Conservation (phyloP, 148 eudicot genomes). For the Dysphania ambrosioides region DNA sequence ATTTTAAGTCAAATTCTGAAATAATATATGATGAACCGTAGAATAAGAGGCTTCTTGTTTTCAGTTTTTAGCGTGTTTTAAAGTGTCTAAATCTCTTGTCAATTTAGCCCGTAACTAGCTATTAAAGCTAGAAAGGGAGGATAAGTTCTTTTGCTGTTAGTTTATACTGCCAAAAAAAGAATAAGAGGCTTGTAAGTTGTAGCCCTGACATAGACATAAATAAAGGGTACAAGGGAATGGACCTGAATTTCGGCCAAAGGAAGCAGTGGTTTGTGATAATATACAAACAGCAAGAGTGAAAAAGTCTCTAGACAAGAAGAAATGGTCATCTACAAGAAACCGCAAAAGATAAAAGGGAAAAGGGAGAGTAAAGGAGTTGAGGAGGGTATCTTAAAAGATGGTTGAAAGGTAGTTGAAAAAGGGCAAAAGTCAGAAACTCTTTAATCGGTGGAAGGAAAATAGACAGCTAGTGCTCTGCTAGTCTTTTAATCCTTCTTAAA, state of each 20-base stretch:
- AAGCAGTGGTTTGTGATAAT: slow-evolving; percentile 13
- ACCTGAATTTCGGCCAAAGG: slow-evolving; percentile 3
- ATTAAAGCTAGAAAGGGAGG: no score
- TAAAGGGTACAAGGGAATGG: slow-evolving; percentile 3
- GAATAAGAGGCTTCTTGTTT: no score
- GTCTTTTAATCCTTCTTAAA: slow-evolving; percentile 19
- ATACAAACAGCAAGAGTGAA: slow-evolving; percentile 3
- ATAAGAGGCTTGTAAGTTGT: background rate
- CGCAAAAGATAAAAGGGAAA: slow-evolving; percentile 15
- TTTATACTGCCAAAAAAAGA: no score
- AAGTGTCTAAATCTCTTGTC: no score
- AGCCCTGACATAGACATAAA: slow-evolving; percentile 8
- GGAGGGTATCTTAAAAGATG: slow-evolving; percentile 30
- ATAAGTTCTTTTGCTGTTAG: no score
- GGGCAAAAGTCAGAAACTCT: slow-evolving; percentile 22
- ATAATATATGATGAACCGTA: background rate
- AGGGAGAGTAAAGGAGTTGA: slow-evolving; percentile 5
- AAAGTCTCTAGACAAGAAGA: slow-evolving; percentile 19
- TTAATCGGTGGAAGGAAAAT: slow-evolving; percentile 17
- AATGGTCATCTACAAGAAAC: slow-evolving; percentile 30
- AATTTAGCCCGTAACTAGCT: no score
- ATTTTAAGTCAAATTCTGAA: background rate
- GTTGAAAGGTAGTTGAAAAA: slow-evolving; percentile 29
- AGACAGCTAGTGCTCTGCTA: slow-evolving; percentile 8
- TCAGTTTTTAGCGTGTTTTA: no score